Evolutionary conservation across 208 protist genomes (phyloP).

Genomic region (Naegleria gruberi): DNA sequence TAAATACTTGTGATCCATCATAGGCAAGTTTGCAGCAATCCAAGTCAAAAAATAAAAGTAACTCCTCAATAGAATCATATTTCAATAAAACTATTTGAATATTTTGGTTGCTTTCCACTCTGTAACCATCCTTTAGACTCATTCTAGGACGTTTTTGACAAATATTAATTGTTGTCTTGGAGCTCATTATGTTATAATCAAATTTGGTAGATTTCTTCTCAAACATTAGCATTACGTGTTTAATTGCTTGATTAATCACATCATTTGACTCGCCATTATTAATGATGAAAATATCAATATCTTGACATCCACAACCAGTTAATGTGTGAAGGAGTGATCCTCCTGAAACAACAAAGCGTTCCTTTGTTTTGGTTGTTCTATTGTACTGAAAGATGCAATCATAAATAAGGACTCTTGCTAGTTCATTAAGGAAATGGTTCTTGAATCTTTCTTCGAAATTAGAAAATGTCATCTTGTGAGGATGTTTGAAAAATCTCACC

Average conservation of each 20-base stretch:
- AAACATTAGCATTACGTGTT: neutral
- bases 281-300: neutral
- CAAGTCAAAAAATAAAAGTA: neutral
- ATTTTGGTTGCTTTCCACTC: too few species aligned
- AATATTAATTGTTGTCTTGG: neutral
- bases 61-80: neutral
- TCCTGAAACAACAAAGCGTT: neutral
- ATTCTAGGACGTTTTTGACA: too few species aligned
- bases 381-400: neutral
- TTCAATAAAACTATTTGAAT: neutral
- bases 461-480: neutral
- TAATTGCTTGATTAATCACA: neutral
- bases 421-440: neutral
- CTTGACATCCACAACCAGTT: neutral
- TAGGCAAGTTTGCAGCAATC: slow-evolving; percentile 7
- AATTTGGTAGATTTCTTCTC: neutral
- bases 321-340: neutral
- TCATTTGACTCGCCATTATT: neutral
- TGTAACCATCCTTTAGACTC: neutral
- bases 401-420: neutral
- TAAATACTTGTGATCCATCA: neutral
- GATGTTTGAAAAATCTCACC: neutral
- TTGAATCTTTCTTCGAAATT: neutral
- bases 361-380: neutral
- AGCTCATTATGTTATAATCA: neutral